A percentile compares a stretch with the other conserved stretches of the same genome.
Evolutionary conservation across 257 asterid genomes (phyloP).

Genomic region (Buddleja alternifolia): DNA sequence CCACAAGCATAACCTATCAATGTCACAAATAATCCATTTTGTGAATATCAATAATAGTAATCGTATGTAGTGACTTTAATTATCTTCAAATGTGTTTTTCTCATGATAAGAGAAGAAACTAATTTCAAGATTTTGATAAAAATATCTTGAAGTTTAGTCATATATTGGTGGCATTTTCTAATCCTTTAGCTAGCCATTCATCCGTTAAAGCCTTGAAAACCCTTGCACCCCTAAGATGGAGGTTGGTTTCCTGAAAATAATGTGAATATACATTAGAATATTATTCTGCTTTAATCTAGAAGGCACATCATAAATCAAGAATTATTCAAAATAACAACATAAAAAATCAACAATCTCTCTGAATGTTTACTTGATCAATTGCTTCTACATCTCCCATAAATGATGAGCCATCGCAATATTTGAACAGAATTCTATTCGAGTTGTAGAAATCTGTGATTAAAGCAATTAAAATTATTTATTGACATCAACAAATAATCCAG

Average conservation of each 20-base stretch:
- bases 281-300: background rate
- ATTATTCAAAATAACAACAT: too few species aligned
- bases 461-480: too few species aligned
- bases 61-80: too few species aligned
- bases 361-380: slow-evolving; percentile 22
- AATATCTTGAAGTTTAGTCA: background rate
- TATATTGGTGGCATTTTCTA: background rate
- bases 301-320: too few species aligned
- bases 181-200: slow-evolving; percentile 24
- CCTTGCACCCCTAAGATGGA: slow-evolving; percentile 34
- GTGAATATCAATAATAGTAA: too few species aligned
- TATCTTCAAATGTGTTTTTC: too few species aligned
- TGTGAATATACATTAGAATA: background rate
- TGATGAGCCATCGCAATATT: slow-evolving; percentile 42
- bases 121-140: background rate
- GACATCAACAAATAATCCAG: too few species aligned
- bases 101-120: too few species aligned
- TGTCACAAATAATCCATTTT: too few species aligned
- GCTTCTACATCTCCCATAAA: slow-evolving; percentile 35
- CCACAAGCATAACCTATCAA: slow-evolving; percentile 27
- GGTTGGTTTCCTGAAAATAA: slow-evolving; percentile 21
- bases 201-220: slow-evolving; percentile 34
- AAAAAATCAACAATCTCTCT: too few species aligned
- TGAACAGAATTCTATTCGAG: slow-evolving; percentile 37
- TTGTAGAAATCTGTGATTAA: slow-evolving; percentile 27